These are phyloP conservation scores for Candida suzukii DNA, from an alignment of 805 yeast genomes.

Conservation along the genomic window DNA sequence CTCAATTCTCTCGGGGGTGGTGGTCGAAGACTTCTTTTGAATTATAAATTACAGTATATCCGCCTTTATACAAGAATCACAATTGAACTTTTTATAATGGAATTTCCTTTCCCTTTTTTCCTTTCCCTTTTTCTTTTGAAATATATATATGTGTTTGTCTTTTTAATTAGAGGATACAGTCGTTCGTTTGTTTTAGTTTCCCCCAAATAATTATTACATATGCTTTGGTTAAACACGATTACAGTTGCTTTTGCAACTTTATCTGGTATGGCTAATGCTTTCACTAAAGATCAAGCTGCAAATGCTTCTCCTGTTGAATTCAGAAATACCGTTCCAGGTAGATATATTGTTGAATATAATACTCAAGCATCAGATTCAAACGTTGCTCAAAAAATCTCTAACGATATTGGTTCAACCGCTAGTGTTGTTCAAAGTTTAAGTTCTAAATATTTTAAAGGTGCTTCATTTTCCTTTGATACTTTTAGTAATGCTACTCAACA, in stretches of 20 bases:
- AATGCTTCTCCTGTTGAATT: neutral
- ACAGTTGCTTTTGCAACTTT: neutral
- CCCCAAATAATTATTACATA: too few relatives aligned
- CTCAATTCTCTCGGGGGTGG: too few relatives aligned
- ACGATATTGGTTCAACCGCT: slow-evolving; percentile 1
- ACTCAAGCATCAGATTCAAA: neutral
- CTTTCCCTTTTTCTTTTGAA: too few relatives aligned
- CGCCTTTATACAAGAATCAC: too few relatives aligned
- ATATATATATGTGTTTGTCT: too few relatives aligned
- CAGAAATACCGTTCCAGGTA: slow-evolving; percentile 1
- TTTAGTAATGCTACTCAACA: slow-evolving; percentile 1
- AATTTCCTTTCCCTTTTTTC: too few relatives aligned
- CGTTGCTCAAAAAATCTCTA: neutral
- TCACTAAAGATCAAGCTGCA: neutral
- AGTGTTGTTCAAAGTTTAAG: slow-evolving; percentile 1
- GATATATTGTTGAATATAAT: slow-evolving; percentile 4
- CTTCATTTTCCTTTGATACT: slow-evolving; percentile 1
- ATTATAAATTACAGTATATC: too few relatives aligned
- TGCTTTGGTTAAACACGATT: neutral
- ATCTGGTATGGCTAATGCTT: neutral
- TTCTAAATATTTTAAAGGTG: slow-evolving; percentile 5
- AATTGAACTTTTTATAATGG: too few relatives aligned
- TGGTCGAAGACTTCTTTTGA: too few relatives aligned
- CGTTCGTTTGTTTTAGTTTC: too few relatives aligned
- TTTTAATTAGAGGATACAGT: too few relatives aligned